Base-by-base conservation (phyloP, 1,284 basidiomycete genomes). In the Cryptococcus jaspeensis region DNA sequence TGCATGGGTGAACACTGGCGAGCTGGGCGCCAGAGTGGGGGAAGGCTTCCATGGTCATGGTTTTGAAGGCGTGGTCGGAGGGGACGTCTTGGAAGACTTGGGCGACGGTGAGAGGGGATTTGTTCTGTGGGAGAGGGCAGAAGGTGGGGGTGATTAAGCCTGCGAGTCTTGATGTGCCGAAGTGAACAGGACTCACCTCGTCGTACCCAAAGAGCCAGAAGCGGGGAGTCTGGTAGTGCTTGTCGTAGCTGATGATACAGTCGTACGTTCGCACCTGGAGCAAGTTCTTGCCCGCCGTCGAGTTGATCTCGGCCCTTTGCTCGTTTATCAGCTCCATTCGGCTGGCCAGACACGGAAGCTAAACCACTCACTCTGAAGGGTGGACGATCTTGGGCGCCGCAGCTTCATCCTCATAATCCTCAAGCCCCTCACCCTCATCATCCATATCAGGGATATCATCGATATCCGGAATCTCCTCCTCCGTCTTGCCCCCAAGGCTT, bases 231-330 rank as follows among this genome's bases (percentile, higher is more conserved):
- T 96, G 93, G 78, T 96, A 96, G 77, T 93, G 94, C 81, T 99
- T 99, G 84, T 99, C 95, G 80, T 99, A 99, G 36, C 66, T 93
- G 80, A 99, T 99, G 86, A 97, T 91, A 73, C 97, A 96, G 78
- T 99, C 96, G 82, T 99, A 99, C 22, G 94, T 99, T 69, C 95
- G 85, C 44, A 99, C 92, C 81, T 92, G 90, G 42, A 98, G 81
- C 23, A 99, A 81, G 70, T 97, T 97, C 58, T 85, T 86, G 62
- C 62, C 65, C 50, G 64, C 85, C 45, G 62, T 70, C 7, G 65
- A 67, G 44, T 71, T 88, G 39, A 84, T 81, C 64, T 87, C 66
- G 28, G 59, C 60, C 39, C 71, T 71, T 25, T 4, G 9, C 9
- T 16, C 18, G 53, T 23, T 7, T 11, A 39, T 43, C 53, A 50